phyloP scores from a whole-genome alignment of 2,329 filamentous ascomycete genomes.

The Ophiostoma fasciatum region DNA sequence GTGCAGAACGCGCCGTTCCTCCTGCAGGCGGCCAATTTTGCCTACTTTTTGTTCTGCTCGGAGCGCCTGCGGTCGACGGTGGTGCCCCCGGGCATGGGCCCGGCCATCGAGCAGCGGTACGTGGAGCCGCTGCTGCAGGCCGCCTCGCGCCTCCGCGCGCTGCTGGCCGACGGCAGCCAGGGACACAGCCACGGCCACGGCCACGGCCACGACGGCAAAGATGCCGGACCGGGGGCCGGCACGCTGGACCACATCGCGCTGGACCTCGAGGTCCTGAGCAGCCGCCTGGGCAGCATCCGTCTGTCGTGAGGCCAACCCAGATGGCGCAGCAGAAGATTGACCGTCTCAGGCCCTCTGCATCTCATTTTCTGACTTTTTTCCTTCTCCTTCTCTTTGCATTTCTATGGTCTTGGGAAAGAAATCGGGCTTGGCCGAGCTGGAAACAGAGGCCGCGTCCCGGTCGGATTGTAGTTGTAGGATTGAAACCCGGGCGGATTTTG shows the following conservation, averaged over 20 bases:
- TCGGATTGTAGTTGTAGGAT: too few species aligned
- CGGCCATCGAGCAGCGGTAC: conserved; percentile 43
- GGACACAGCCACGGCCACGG: background rate
- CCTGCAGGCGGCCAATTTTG: conserved; percentile 46
- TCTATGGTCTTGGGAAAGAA: background rate
- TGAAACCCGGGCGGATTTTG: too few species aligned
- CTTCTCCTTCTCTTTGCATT: background rate
- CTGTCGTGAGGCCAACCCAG: conserved; percentile 9
- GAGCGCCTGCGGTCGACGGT: conserved; percentile 26
- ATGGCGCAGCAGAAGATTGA: too few species aligned
- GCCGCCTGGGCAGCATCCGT: conserved; percentile 8
- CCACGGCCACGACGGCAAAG: background rate
- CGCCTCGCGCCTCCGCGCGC: conserved; percentile 9
- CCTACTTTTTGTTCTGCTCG: conserved; percentile 37
- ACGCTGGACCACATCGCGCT: conserved; percentile 3
- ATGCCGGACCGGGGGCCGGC: too few species aligned
- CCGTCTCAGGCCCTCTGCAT: too few species aligned
- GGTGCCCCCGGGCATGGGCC: conserved; percentile 40
- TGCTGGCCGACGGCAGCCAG: conserved; percentile 1
- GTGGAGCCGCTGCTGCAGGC: conserved; percentile 35
- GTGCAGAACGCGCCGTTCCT: conserved; percentile 36
- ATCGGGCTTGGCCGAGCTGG: too few species aligned
- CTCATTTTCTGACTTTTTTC: background rate
- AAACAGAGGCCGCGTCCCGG: too few species aligned
- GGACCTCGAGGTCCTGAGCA: conserved; percentile 9